These are phyloP conservation scores for Eucalyptus sideroxylon DNA, from an alignment of 345 rosid genomes.

Conservation along the genomic window DNA sequence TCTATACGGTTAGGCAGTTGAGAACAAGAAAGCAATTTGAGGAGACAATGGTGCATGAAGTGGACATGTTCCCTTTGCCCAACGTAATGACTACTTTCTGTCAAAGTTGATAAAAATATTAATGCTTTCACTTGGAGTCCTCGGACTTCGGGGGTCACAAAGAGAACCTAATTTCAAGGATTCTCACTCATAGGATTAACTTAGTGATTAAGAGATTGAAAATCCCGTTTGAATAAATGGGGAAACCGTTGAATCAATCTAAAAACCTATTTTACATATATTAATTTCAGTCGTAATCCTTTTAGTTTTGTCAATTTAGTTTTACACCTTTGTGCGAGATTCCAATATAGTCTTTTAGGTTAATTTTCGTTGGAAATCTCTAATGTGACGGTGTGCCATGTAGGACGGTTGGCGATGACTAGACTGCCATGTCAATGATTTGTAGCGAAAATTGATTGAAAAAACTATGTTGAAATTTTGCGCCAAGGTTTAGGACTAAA, in stretches of 20 bases:
- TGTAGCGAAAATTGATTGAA: accelerated
- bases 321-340: too few relatives aligned
- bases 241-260: accelerated
- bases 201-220: neutral
- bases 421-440: too few relatives aligned
- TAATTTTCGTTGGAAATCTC: too few relatives aligned
- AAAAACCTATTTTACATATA: accelerated
- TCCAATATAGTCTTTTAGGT: too few relatives aligned
- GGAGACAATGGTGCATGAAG: neutral
- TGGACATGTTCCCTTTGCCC: neutral
- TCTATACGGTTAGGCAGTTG: neutral
- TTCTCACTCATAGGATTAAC: neutral
- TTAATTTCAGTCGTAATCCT: accelerated
- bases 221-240: neutral
- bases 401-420: too few relatives aligned
- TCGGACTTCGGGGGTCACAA: neutral
- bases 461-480: neutral
- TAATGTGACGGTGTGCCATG: too few relatives aligned
- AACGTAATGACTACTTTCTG: neutral
- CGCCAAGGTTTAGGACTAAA: accelerated
- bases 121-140: neutral
- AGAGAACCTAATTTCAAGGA: neutral
- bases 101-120: neutral
- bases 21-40: neutral
- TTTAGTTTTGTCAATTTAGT: neutral